phyloP scores from a whole-genome alignment of 257 asterid species.

The Solanum chaucha region DNA sequence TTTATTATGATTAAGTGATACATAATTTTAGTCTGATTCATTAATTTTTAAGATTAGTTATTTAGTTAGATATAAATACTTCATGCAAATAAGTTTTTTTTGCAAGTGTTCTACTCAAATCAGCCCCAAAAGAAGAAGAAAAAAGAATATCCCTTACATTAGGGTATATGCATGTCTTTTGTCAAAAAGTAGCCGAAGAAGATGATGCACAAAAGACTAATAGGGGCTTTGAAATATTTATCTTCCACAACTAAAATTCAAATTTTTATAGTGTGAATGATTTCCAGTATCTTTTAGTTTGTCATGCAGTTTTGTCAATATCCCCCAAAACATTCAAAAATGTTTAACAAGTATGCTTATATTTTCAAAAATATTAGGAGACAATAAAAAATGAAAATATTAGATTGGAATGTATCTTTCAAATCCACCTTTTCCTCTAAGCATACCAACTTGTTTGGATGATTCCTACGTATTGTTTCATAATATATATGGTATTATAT shows the following conservation, averaged over 20 bases:
- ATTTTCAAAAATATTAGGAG: background rate
- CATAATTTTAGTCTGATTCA: background rate
- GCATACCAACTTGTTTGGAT: background rate
- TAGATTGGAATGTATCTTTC: background rate
- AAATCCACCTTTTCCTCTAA: background rate
- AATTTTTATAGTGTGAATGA: conserved; percentile 4
- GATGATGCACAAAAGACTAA: background rate
- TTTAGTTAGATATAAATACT: background rate
- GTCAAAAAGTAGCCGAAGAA: conserved; percentile 16
- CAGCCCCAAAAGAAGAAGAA: conserved; percentile 6
- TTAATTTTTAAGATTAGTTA: background rate
- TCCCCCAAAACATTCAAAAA: background rate
- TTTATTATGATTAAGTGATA: background rate
- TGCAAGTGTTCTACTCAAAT: background rate
- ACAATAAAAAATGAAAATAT: background rate
- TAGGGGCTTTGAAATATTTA: background rate
- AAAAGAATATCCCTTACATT: conserved; percentile 7
- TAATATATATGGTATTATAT: background rate
- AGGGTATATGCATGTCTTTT: conserved; percentile 17
- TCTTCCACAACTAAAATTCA: background rate
- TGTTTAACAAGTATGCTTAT: background rate
- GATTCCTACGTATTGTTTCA: background rate
- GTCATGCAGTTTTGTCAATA: conserved; percentile 7
- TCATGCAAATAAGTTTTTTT: background rate
- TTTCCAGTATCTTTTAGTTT: background rate